These are phyloP conservation scores for Datisca glomerata DNA, from an alignment of 306 rosid species.

Conservation along the genomic window DNA sequence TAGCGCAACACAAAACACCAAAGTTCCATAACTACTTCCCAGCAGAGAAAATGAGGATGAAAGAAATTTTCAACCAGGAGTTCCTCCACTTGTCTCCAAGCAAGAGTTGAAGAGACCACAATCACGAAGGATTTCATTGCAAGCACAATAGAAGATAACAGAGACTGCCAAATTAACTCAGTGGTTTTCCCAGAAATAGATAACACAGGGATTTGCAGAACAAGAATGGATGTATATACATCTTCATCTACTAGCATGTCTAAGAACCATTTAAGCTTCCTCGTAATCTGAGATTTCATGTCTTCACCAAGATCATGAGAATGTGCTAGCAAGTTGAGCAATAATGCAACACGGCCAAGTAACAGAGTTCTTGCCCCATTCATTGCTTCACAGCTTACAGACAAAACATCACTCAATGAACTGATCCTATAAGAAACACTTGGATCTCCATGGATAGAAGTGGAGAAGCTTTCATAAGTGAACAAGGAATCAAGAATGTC, in stretches of 20 bases:
- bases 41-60: constrained; percentile 90
- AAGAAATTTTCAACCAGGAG: constrained; percentile 67
- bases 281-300: constrained; percentile 32
- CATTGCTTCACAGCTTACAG: constrained; percentile 35
- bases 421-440: constrained; percentile 20
- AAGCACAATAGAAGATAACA: constrained; percentile 47
- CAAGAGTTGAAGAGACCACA: constrained; percentile 52
- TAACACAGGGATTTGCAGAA: constrained; percentile 45
- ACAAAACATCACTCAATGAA: constrained; percentile 24
- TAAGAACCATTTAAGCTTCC: constrained; percentile 58
- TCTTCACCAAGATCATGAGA: constrained; percentile 41
- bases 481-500: constrained; percentile 59
- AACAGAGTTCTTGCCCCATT: constrained; percentile 26
- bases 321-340: constrained; percentile 44
- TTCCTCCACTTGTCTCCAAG: constrained; percentile 55
- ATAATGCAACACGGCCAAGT: constrained; percentile 43
- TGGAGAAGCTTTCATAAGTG: constrained; percentile 21
- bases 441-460: constrained; percentile 19
- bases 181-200: constrained; percentile 40
- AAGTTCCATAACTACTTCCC: constrained; percentile 84
- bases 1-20: constrained; percentile 74
- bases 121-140: constrained; percentile 67
- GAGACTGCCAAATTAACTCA: constrained; percentile 50
- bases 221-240: constrained; percentile 57
- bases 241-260: constrained; percentile 52